Evolutionary conservation across 2,329 filamentous ascomycete genomes (phyloP).

Genomic region (Ceratocystis eucalypticola): DNA sequence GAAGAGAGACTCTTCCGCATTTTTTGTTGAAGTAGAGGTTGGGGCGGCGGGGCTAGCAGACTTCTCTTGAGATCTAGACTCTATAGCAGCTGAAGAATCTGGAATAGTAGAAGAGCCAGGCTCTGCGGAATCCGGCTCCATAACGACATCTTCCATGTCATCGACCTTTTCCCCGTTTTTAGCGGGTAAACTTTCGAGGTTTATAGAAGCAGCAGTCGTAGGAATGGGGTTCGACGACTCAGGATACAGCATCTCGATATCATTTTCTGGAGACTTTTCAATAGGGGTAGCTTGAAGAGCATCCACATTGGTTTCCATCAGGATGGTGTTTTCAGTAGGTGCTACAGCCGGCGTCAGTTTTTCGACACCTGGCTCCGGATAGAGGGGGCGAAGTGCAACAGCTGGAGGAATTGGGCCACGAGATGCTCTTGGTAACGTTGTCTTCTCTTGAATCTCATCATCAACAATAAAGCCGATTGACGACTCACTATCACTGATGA

Average conservation of each 20-base stretch:
- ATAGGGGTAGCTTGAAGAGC: neutral
- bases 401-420: neutral
- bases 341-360: neutral
- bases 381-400: neutral
- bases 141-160: constrained; percentile 19
- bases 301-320: neutral
- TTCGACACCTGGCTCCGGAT: neutral
- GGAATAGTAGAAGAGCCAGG: neutral
- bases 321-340: neutral
- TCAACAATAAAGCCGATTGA: constrained; percentile 39
- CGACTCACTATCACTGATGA: constrained; percentile 37
- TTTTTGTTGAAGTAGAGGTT: constrained; percentile 22
- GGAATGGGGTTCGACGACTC: neutral
- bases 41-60: constrained; percentile 5
- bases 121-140: neutral
- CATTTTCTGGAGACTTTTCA: neutral
- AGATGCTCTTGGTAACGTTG: no score
- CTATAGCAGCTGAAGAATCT: neutral
- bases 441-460: constrained; percentile 21
- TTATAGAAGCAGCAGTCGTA: neutral
- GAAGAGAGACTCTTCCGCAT: constrained; percentile 23
- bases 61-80: neutral
- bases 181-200: no score
- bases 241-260: neutral
- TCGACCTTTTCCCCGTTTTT: neutral